Percentiles rank a stretch among this genome's conserved stretches.
Conservation (phyloP, 1,284 basidiomycete species). For the Leccinum laetum region DNA sequence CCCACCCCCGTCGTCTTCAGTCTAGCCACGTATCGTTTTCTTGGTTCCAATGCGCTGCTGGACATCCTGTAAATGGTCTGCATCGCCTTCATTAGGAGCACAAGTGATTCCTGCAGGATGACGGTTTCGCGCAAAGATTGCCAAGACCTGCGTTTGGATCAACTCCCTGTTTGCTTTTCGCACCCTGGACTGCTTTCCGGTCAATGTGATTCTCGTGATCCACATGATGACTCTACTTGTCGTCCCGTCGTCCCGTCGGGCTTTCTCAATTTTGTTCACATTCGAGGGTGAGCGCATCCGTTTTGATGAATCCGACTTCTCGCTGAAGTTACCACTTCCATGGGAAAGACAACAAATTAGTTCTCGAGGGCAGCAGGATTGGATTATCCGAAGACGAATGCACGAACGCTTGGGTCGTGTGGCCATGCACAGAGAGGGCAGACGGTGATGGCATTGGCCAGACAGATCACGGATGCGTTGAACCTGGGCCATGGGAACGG, state of each 20-base stretch:
- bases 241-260: neutral
- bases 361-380: constrained; percentile 30
- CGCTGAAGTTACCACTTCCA: constrained; percentile 24
- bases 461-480: constrained; percentile 9
- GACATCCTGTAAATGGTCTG: constrained; percentile 18
- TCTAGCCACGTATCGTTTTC: constrained; percentile 19
- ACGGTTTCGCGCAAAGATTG: constrained; percentile 4
- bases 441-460: constrained; percentile 10
- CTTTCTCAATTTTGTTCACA: constrained; percentile 14
- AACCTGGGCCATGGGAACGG: constrained; percentile 19
- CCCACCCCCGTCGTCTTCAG: constrained; percentile 26
- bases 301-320: constrained; percentile 10
- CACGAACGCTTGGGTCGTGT: constrained; percentile 3
- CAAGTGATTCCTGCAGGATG: constrained; percentile 4
- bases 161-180: constrained; percentile 17
- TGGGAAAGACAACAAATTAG: constrained; percentile 31
- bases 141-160: constrained; percentile 29
- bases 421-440: constrained; percentile 26
- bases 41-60: constrained; percentile 18
- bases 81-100: constrained; percentile 8
- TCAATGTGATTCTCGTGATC: constrained; percentile 9
- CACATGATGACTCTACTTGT: constrained; percentile 1
- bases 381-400: constrained; percentile 11
- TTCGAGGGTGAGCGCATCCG: constrained; percentile 7
- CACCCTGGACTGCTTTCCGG: constrained; percentile 15